Percentiles rank a stretch among this genome's conserved stretches.
Conservation (phyloP, 305 asterid genomes). For the Fraxinus latifolia region DNA sequence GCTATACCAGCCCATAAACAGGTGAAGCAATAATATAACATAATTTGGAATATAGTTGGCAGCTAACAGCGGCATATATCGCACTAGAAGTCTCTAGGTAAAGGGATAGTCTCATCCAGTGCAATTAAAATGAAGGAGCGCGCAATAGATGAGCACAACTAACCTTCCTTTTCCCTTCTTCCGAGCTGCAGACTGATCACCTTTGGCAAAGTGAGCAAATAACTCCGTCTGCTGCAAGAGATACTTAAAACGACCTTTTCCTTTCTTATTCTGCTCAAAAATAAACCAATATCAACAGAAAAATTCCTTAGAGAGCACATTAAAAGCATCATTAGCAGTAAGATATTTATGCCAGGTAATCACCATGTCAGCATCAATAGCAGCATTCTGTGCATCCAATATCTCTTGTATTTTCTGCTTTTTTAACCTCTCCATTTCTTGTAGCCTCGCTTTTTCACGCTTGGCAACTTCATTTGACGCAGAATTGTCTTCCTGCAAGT, state of each 20-base stretch:
- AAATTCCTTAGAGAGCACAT: constrained; percentile 7
- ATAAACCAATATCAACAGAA: constrained; percentile 19
- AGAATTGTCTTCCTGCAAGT: constrained; percentile 29
- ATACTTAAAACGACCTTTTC: constrained; percentile 90
- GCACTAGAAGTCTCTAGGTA: no score
- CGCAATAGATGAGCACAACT: not conserved
- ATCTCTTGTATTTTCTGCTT: constrained; percentile 50
- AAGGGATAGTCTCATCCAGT: no score
- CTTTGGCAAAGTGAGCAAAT: constrained; percentile 98
- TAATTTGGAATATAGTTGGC: no score
- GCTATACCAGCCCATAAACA: not conserved
- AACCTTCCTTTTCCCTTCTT: constrained; percentile 88
- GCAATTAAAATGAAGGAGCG: no score
- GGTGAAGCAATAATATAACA: not conserved
- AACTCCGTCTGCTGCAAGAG: constrained; percentile 97
- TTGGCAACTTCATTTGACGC: constrained; percentile 27
- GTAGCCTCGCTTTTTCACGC: constrained; percentile 42
- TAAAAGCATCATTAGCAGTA: not conserved
- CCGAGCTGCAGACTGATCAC: constrained; percentile 61
- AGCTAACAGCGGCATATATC: no score
- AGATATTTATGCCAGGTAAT: not conserved
- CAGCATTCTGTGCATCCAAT: constrained; percentile 50
- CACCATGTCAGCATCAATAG: constrained; percentile 54
- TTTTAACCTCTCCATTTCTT: constrained; percentile 45
- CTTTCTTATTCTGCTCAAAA: constrained; percentile 76